Base-by-base conservation (phyloP, 179 eudicot genomes). In the Spinacia oleracea region DNA sequence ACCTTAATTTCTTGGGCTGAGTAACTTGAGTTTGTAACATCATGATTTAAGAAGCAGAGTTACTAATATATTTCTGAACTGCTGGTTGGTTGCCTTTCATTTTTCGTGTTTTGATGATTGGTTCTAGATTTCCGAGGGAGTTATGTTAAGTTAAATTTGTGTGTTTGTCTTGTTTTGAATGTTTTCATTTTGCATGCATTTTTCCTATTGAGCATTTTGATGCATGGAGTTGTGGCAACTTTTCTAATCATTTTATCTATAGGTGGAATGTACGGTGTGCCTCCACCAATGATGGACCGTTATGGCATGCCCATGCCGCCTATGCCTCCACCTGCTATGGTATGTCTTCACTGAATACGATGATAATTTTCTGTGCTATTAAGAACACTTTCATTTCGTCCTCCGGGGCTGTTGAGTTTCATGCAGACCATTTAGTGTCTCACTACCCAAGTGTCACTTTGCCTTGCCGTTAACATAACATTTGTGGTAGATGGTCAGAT, bases 231-330 rank as follows among this genome's bases (percentile, higher is more conserved):
- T 4, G 38, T 7, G 64, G 27, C 64, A 15, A 14, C 11, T 42
- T 56, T 1, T 56, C 2, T 64, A 40, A 46, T 48, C 58, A 11
- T 78, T 9, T 62, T 67, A 21, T 53, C 35, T 72, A 60, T 89
- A 93, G 99, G 98, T 84, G 97, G 93, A 77, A 88, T 96, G 88
- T 93, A 93, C 79, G 90, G 91, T 69, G 82, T 93, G 87, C 97
- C 97, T 45, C 97, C 98, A 8, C 76, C 87, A 29, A 80, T 93
- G 86, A 89, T 96, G 89, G 97, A 93, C 56, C 93, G 95, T n/a
- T 91, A 89, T 88, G 96, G 99, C 84, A 75, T 95, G 85, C 84
- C 83, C 51, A 50, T 96, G 89, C 92, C 86, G 78, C 81, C 91
- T 43, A 83, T 91, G 90, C 89, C 87, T 69, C 92, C 89, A n/a